These are phyloP conservation scores for Pichia inconspicua DNA, from an alignment of 1,139 yeast genomes.

Conservation along the genomic window DNA sequence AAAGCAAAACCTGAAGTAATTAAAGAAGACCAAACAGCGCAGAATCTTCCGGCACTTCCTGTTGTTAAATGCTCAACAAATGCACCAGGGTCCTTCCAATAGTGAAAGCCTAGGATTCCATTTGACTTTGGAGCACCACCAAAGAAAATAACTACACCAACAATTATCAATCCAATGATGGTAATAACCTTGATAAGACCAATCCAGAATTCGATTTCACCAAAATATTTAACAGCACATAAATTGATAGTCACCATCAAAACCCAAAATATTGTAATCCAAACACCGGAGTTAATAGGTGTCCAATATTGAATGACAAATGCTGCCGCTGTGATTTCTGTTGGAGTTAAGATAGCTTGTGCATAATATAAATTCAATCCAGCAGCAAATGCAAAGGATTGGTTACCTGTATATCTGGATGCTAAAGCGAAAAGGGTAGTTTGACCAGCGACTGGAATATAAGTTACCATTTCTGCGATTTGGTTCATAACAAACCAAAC, in stretches of 20 bases:
- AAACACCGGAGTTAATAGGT: constrained; percentile 35
- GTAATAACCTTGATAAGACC: constrained; percentile 36
- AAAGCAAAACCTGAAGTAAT: constrained; percentile 73
- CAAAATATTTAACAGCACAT: constrained; percentile 38
- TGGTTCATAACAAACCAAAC: constrained; percentile 51
- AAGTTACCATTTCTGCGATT: constrained; percentile 59
- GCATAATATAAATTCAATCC: constrained; percentile 45
- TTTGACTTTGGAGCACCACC: constrained; percentile 36
- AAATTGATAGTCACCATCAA: constrained; percentile 35
- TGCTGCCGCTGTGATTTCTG: constrained; percentile 49
- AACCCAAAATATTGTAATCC: constrained; percentile 38
- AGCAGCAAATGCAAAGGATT: constrained; percentile 31
- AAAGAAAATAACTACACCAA: constrained; percentile 31
- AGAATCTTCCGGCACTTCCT: constrained; percentile 60
- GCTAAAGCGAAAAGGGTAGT: constrained; percentile 21
- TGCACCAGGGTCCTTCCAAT: constrained; percentile 32
- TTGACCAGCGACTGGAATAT: constrained; percentile 44
- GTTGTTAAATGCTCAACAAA: constrained; percentile 33
- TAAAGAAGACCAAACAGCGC: constrained; percentile 63
- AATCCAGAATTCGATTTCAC: constrained; percentile 46
- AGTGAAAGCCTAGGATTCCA: constrained; percentile 32
- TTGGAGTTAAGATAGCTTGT: constrained; percentile 40
- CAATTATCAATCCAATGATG: constrained; percentile 29
- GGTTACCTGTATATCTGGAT: constrained; percentile 20
- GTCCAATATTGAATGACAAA: constrained; percentile 44